These are phyloP conservation scores for Allium fistulosum DNA, from an alignment of 106 monocot genomes.

Conservation along the genomic window DNA sequence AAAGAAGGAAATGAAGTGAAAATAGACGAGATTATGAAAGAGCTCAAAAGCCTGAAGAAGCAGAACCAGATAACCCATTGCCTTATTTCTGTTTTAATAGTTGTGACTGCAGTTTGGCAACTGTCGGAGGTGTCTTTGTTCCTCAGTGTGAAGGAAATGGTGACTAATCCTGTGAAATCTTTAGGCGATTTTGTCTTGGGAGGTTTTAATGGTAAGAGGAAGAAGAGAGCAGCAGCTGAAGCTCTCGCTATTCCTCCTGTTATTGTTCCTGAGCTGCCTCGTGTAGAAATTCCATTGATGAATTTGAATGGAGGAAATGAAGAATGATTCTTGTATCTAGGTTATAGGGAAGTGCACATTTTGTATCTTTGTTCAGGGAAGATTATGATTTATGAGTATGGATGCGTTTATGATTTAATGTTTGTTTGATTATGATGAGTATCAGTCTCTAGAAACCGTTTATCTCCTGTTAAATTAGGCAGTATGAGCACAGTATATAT, in stretches of 20 bases:
- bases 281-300: conserved; percentile 11
- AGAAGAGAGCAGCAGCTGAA: conserved; percentile 15
- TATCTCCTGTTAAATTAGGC: too few relatives aligned
- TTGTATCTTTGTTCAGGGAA: too few relatives aligned
- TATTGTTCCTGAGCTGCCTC: conserved; percentile 18
- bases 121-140: conserved; percentile 34
- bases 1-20: not conserved
- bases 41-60: conserved; percentile 41
- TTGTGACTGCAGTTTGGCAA: conserved; percentile 39
- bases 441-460: too few relatives aligned
- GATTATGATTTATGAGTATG: too few relatives aligned
- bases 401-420: too few relatives aligned
- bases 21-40: conserved; percentile 28
- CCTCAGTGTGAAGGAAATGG: conserved; percentile 15
- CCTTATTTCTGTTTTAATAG: conserved; percentile 38
- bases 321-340: not conserved
- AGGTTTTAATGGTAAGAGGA: conserved; percentile 3
- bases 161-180: conserved; percentile 30
- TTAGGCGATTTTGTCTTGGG: conserved; percentile 24
- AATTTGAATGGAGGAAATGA: not conserved
- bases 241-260: conserved; percentile 1
- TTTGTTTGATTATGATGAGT: too few relatives aligned
- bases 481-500: too few relatives aligned
- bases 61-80: conserved; percentile 50
- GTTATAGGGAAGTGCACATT: too few relatives aligned